Evolutionary conservation across 1,284 basidiomycete species (phyloP).

Genomic region (Afroboletus lepidellus): DNA sequence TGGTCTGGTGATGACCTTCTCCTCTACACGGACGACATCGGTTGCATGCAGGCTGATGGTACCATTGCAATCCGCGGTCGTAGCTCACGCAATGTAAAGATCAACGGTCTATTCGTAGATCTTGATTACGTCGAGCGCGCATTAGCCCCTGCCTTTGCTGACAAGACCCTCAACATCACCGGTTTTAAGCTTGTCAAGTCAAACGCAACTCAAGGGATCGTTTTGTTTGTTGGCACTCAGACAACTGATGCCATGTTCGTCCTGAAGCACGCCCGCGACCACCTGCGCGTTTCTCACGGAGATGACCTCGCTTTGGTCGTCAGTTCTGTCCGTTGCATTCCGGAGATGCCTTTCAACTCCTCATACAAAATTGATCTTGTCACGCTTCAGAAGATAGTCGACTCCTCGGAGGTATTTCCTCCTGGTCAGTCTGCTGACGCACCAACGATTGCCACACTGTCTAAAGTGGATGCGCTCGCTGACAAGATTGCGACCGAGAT

Average conservation of each 20-base stretch:
- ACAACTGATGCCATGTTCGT: conserved; percentile 17
- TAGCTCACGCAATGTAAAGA: conserved; percentile 30
- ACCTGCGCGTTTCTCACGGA: conserved; percentile 11
- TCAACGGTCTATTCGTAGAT: conserved; percentile 28
- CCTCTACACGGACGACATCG: conserved; percentile 29
- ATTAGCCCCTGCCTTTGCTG: conserved; percentile 20
- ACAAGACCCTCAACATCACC: conserved; percentile 10
- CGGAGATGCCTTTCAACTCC: conserved; percentile 31
- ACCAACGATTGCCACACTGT: background rate
- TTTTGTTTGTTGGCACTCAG: conserved; percentile 22
- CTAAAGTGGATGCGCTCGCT: conserved; percentile 8
- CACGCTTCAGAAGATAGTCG: conserved; percentile 23
- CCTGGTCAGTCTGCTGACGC: conserved; percentile 3
- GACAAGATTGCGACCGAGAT: conserved; percentile 20
- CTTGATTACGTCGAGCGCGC: conserved; percentile 26
- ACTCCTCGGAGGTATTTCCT: conserved; percentile 8
- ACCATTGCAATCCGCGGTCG: conserved; percentile 26
- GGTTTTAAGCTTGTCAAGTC: conserved; percentile 30
- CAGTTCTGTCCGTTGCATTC: conserved; percentile 22
- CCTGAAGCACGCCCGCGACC: conserved; percentile 24
- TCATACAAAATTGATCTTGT: conserved; percentile 29
- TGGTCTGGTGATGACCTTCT: conserved; percentile 21
- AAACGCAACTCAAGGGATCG: conserved; percentile 21
- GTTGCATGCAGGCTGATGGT: conserved; percentile 24
- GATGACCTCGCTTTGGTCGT: conserved; percentile 25